These are phyloP conservation scores for Spergularia marina DNA, from an alignment of 148 eudicot genomes.

Conservation along the genomic window DNA sequence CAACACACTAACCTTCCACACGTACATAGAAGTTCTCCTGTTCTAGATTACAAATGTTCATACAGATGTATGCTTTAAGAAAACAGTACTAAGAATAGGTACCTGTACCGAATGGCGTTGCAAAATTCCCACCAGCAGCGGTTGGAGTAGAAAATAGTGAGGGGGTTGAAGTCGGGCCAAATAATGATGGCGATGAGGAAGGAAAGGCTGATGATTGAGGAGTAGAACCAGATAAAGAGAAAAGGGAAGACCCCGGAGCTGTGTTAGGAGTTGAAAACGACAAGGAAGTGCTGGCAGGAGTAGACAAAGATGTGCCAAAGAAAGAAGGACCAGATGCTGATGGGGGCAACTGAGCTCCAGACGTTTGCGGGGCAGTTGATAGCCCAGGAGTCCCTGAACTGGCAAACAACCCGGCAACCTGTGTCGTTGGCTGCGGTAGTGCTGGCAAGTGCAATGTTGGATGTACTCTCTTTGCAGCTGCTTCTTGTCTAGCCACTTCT, in stretches of 20 bases:
- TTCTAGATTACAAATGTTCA: neutral
- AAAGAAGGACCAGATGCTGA: conserved; percentile 48
- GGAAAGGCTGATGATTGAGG: conserved; percentile 60
- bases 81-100: neutral
- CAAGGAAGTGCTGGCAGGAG: conserved; percentile 42
- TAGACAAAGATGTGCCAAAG: conserved; percentile 44
- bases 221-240: conserved; percentile 50
- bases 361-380: conserved; percentile 43
- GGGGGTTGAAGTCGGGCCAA: conserved; percentile 50
- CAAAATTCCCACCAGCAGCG: conserved; percentile 44
- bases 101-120: conserved; percentile 79
- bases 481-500: conserved; percentile 86
- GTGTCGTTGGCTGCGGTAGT: conserved; percentile 70
- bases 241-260: conserved; percentile 44
- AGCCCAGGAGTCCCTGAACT: conserved; percentile 52
- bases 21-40: neutral
- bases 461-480: conserved; percentile 88
- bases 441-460: conserved; percentile 83
- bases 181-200: conserved; percentile 28
- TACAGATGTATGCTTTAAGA: conserved; percentile 1
- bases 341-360: conserved; percentile 43
- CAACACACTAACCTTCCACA: neutral
- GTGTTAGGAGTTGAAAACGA: conserved; percentile 63
- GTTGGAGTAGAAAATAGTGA: conserved; percentile 44
- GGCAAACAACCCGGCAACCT: conserved; percentile 62